phyloP scores from a whole-genome alignment of 345 rosid species.

The Crucihimalaya himalaica region DNA sequence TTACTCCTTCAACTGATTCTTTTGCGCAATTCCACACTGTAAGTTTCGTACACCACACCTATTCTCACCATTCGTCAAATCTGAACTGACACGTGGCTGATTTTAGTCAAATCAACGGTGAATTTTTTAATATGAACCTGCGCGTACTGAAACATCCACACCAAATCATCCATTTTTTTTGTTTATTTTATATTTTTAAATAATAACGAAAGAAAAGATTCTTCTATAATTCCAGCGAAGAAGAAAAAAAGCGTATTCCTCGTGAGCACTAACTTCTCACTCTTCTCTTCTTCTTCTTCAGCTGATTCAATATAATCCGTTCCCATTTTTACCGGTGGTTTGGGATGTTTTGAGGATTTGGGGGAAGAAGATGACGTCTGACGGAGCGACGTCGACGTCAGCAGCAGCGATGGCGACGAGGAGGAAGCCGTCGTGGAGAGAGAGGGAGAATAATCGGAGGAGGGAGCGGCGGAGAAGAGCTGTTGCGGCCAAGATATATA shows the following conservation, averaged over 20 bases:
- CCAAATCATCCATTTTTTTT: neutral
- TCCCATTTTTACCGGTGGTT: neutral
- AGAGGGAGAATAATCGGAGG: constrained; percentile 93
- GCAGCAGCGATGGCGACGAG: constrained; percentile 47
- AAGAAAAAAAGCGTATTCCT: constrained; percentile 45
- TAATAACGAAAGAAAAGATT: constrained; percentile 28
- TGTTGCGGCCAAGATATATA: constrained; percentile 80
- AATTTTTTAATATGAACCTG: neutral
- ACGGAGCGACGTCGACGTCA: constrained; percentile 86
- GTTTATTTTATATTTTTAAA: neutral
- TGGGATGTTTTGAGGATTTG: constrained; percentile 17
- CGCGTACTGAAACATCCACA: constrained; percentile 26
- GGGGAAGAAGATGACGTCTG: constrained; percentile 72
- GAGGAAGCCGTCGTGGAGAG: constrained; percentile 98
- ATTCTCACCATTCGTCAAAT: constrained; percentile 22
- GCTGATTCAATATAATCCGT: constrained; percentile 16
- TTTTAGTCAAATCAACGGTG: neutral
- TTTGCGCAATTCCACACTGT: constrained; percentile 32
- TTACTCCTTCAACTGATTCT: constrained; percentile 20
- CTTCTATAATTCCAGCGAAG: constrained; percentile 44
- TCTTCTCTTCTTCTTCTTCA: constrained; percentile 21
- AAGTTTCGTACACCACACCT: constrained; percentile 30
- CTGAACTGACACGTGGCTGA: constrained; percentile 16
- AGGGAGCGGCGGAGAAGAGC: constrained; percentile 95
- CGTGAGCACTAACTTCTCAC: constrained; percentile 50